Evolutionary conservation across 768 basidiomycete genomes (phyloP).

Genomic region (Xerocomellus chrysenteron): DNA sequence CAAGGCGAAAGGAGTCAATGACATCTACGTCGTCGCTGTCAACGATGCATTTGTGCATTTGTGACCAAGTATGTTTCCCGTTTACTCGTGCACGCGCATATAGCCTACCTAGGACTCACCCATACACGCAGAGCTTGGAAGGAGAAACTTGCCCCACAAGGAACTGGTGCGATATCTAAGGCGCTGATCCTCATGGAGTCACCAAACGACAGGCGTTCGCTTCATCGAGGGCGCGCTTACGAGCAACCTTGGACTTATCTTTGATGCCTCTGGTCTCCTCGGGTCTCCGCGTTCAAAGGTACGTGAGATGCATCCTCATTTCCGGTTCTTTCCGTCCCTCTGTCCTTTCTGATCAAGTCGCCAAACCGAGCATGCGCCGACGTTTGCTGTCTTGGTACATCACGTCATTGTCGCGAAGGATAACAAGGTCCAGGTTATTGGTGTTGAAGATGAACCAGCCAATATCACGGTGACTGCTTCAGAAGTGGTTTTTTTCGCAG

Average conservation of each 20-base stretch:
- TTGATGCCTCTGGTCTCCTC: constrained; percentile 60
- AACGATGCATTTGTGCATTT: constrained; percentile 72
- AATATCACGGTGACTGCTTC: constrained; percentile 55
- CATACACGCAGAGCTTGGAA: constrained; percentile 58
- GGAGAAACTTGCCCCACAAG: constrained; percentile 53
- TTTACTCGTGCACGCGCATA: constrained; percentile 1
- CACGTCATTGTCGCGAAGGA: constrained; percentile 54
- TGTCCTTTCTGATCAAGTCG: background rate
- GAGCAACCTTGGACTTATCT: constrained; percentile 53
- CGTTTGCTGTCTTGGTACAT: background rate
- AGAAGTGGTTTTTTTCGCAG: constrained; percentile 41
- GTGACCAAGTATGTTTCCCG: constrained; percentile 47
- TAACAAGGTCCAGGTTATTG: constrained; percentile 52
- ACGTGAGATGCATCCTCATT: background rate
- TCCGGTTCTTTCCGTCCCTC: background rate
- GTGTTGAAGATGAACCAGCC: constrained; percentile 48
- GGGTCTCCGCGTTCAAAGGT: constrained; percentile 71
- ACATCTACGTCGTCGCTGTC: constrained; percentile 69
- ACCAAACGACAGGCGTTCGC: constrained; percentile 40
- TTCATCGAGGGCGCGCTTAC: constrained; percentile 62
- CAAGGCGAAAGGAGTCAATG: constrained; percentile 72
- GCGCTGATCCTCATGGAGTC: background rate
- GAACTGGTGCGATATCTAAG: constrained; percentile 44
- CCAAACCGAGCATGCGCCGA: background rate
- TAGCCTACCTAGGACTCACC: background rate